A percentile compares a stretch with the other conserved stretches of the same genome.
These are phyloP conservation scores for Synchytrium microbalum DNA, from an alignment of 371 early-diverging fungal genomes.

Conservation along the genomic window DNA sequence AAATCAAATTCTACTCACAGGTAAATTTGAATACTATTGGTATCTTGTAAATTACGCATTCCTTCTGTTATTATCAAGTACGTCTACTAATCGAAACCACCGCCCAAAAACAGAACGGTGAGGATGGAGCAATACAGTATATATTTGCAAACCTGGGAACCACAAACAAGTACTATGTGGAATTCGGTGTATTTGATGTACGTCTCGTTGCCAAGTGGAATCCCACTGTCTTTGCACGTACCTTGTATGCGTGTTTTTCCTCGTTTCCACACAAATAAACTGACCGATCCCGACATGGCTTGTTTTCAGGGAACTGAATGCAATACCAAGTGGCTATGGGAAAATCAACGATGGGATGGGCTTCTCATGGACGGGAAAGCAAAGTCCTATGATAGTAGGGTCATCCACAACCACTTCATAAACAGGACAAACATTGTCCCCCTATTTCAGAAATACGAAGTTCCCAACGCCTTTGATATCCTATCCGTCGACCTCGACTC, in stretches of 20 bases:
- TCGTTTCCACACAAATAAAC: no score
- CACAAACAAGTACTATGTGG: constrained; percentile 6
- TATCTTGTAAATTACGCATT: no score
- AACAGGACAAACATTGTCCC: constrained; percentile 2
- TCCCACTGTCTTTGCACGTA: no score
- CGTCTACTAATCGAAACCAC: no score
- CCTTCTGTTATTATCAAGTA: no score
- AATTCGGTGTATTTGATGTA: not conserved
- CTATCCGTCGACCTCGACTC: constrained; percentile 5
- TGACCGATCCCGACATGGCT: no score
- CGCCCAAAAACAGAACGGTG: no score
- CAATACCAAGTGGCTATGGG: constrained; percentile 2
- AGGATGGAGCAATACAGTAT: not conserved
- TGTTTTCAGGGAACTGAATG: no score
- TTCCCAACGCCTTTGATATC: constrained; percentile 6
- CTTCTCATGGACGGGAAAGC: constrained; percentile 8
- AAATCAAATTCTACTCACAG: not conserved
- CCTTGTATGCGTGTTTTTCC: no score
- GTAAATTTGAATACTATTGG: no score
- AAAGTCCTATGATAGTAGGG: not conserved
- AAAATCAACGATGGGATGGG: constrained; percentile 3
- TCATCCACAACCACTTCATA: not conserved
- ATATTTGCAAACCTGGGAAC: constrained; percentile 2
- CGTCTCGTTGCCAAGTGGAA: no score
- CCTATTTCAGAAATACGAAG: constrained; percentile 4